These are phyloP conservation scores for Phytomonas sp. DNA, from an alignment of 208 protist species.

Conservation along the genomic window DNA sequence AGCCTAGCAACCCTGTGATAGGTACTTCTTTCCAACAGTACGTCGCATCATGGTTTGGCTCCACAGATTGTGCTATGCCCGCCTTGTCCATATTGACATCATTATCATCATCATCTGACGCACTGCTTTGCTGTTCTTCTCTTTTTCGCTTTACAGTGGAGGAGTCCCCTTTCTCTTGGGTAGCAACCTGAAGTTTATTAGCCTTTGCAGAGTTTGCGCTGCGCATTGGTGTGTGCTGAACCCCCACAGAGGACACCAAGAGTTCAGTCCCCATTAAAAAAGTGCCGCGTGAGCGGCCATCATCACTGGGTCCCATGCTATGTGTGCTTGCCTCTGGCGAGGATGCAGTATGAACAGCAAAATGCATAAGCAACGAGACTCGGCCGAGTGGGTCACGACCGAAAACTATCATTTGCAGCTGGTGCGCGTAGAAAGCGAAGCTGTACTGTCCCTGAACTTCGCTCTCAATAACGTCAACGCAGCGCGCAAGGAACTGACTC, in stretches of 20 bases:
- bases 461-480: conserved; percentile 58
- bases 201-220: neutral
- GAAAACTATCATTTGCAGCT: conserved; percentile 63
- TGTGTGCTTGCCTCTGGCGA: neutral
- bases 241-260: conserved; percentile 63
- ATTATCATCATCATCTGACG: conserved; percentile 18
- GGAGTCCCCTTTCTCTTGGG: neutral
- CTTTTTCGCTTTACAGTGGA: neutral
- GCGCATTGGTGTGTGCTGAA: conserved; percentile 23
- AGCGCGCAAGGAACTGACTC: conserved; percentile 37
- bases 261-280: conserved; percentile 12
- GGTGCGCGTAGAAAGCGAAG: conserved; percentile 69
- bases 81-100: conserved; percentile 3
- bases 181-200: neutral
- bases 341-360: neutral
- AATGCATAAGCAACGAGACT: conserved; percentile 71
- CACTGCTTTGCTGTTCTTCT: neutral
- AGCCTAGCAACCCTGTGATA: conserved; percentile 45
- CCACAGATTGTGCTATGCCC: neutral
- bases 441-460: conserved; percentile 77
- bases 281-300: neutral
- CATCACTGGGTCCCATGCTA: neutral
- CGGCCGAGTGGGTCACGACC: conserved; percentile 86
- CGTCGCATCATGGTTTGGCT: neutral
- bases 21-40: conserved; percentile 63